Evolutionary conservation across 2,329 filamentous ascomycete genomes (phyloP), one percentile per base, ranked within the genome.

Genomic region (Aspergillus sp.): DNA sequence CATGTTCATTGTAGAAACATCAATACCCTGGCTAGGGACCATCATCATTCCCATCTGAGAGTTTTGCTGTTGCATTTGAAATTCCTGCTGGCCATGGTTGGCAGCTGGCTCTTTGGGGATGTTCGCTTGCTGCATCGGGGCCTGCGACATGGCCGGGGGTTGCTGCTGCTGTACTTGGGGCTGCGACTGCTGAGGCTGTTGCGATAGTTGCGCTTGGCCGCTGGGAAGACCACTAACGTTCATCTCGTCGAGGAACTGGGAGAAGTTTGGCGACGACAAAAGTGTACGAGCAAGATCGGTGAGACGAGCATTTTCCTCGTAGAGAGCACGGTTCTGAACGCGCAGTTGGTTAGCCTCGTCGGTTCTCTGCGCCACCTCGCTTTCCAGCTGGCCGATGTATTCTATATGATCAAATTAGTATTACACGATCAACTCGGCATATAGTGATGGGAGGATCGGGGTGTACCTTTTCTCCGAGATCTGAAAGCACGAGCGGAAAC

Each of bases 401-500:
- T 98, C 95, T 98, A 69, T 43, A 24, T n/a, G 56, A 31, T 14
- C 56, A 43, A 11, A 75, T 90, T 82, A 90, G 85, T 65, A 55
- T 53, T 23, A 15, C 17, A 21, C 12, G 60, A 64, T 56, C 52
- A 35, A 52, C 15, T 6, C 12, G 6, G 5, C 40, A 44, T 21
- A 11, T 6, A 37, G 21, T 6, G 4, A 17, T 17, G n/a, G 39
- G 17, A 14, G 15, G 21, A 8, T 44, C 4, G 5, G 15, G 31
- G 23, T 39, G 54, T 87, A 97, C 93, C 93, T 84, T 99, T 99
- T 83, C 95, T 89, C 68, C 95, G 84, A n/a, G 93, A 97, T 56
- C 95, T 90, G 86, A 99, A 99, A 52, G 93, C 93, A 66, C 95
- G 91, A 62, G 95, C 95, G 43, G 95, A 99, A 4, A 99, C 95